Conservation (phyloP, 495 filamentous ascomycete species). For the Xylaria venustula region DNA sequence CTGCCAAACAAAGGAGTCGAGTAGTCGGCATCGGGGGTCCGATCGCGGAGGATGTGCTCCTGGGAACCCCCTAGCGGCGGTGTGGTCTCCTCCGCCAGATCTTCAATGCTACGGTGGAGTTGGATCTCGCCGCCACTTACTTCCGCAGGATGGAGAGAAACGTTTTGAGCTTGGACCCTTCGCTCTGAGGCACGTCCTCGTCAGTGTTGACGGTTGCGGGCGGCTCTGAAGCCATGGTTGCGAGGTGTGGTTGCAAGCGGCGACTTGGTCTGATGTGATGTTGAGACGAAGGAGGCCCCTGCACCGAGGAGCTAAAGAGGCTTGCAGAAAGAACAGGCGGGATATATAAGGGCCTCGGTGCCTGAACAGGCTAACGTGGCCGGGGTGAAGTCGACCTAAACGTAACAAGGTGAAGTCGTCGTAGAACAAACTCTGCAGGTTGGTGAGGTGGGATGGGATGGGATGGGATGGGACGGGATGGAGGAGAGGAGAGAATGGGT, state of each 20-base stretch:
- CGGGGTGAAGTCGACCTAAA: background rate
- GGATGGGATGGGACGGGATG: no score
- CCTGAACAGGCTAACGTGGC: background rate
- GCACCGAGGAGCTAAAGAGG: no score
- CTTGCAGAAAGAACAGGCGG: background rate
- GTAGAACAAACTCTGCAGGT: background rate
- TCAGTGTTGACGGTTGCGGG: slow-evolving; percentile 19
- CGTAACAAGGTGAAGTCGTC: background rate
- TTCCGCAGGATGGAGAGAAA: slow-evolving; percentile 80
- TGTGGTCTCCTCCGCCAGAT: background rate
- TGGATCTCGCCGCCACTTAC: slow-evolving; percentile 45
- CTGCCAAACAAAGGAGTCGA: background rate
- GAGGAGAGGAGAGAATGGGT: background rate
- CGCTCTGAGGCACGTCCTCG: slow-evolving; percentile 69
- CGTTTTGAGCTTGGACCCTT: slow-evolving; percentile 78
- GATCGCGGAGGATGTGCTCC: background rate
- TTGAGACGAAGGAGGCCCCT: background rate
- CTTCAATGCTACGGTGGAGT: background rate
- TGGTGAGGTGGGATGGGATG: background rate
- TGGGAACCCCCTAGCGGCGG: background rate
- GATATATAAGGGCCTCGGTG: background rate
- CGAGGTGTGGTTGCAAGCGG: background rate
- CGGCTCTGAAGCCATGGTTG: slow-evolving; percentile 28
- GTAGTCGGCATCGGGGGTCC: background rate
- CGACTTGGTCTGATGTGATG: background rate